These are phyloP conservation scores for Lachancea waltii DNA, from an alignment of 805 yeast genomes.

Conservation along the genomic window DNA sequence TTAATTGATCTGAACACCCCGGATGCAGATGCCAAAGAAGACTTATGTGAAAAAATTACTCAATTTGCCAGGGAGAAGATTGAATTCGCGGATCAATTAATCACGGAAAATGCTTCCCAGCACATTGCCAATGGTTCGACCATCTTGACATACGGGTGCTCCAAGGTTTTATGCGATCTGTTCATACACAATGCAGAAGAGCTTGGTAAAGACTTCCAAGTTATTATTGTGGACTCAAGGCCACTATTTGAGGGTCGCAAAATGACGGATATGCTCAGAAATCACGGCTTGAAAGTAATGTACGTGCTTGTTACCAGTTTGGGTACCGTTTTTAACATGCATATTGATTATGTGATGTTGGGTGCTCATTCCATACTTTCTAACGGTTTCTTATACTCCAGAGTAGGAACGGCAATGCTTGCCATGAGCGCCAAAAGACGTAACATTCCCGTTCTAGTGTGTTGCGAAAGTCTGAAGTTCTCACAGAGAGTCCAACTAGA, in stretches of 20 bases:
- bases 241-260: constrained; percentile 91
- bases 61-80: constrained; percentile 79
- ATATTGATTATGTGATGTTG: constrained; percentile 78
- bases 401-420: constrained; percentile 91
- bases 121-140: constrained; percentile 75
- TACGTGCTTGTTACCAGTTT: constrained; percentile 77
- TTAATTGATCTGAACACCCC: constrained; percentile 64
- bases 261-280: constrained; percentile 58
- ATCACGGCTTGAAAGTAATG: constrained; percentile 57
- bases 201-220: constrained; percentile 62
- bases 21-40: constrained; percentile 53
- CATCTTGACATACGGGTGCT: constrained; percentile 81
- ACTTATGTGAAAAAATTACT: constrained; percentile 62
- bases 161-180: constrained; percentile 72
- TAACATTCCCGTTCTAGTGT: constrained; percentile 88
- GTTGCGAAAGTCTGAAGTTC: constrained; percentile 92
- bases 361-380: constrained; percentile 98
- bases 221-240: constrained; percentile 85
- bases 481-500: constrained; percentile 94
- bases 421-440: constrained; percentile 86
- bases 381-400: constrained; percentile 84
- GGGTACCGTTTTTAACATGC: constrained; percentile 69
- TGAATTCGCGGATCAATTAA: constrained; percentile 74
- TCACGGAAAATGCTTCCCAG: constrained; percentile 68
- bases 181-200: constrained; percentile 61